Percentiles rank a stretch among this genome's conserved stretches.
These are phyloP conservation scores for Talaromyces atroroseus DNA, from an alignment of 2,329 filamentous ascomycete species.

Conservation along the genomic window DNA sequence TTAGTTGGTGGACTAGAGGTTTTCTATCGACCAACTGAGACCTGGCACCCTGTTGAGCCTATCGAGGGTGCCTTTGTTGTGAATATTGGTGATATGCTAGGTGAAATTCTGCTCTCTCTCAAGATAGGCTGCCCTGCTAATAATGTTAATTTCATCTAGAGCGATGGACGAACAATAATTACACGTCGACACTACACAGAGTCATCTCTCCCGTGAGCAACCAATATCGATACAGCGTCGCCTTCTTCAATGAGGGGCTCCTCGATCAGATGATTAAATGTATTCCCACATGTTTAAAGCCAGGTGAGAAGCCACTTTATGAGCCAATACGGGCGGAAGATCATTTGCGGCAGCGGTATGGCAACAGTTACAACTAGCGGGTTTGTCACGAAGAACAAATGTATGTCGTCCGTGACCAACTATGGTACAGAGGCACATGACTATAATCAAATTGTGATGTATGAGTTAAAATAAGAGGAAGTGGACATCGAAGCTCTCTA, in stretches of 20 bases:
- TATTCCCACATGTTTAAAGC: constrained; percentile 30
- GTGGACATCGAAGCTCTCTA: too few species aligned
- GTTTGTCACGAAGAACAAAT: background rate
- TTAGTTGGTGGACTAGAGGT: constrained; percentile 47
- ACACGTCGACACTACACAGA: constrained; percentile 1
- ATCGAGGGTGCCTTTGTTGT: constrained; percentile 47
- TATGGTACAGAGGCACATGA: too few species aligned
- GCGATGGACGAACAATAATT: constrained; percentile 45
- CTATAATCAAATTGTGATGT: too few species aligned
- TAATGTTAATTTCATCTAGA: constrained; percentile 48
- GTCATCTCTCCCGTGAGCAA: constrained; percentile 23
- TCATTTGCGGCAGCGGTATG: constrained; percentile 26
- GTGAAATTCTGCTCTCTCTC: constrained; percentile 43
- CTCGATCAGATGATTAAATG: constrained; percentile 36
- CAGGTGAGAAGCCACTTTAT: constrained; percentile 27
- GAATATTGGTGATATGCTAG: constrained; percentile 49
- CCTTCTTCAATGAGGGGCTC: constrained; percentile 53
- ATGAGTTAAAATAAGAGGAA: too few species aligned
- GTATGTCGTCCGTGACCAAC: background rate
- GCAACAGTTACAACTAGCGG: constrained; percentile 19
- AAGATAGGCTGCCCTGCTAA: constrained; percentile 38
- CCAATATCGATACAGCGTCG: constrained; percentile 50
- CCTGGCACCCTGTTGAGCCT: constrained; percentile 45
- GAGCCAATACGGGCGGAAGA: constrained; percentile 30
- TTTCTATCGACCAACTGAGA: constrained; percentile 38